Conservation (phyloP, 352 stramenopile species). For the Pythium utonaiense region DNA sequence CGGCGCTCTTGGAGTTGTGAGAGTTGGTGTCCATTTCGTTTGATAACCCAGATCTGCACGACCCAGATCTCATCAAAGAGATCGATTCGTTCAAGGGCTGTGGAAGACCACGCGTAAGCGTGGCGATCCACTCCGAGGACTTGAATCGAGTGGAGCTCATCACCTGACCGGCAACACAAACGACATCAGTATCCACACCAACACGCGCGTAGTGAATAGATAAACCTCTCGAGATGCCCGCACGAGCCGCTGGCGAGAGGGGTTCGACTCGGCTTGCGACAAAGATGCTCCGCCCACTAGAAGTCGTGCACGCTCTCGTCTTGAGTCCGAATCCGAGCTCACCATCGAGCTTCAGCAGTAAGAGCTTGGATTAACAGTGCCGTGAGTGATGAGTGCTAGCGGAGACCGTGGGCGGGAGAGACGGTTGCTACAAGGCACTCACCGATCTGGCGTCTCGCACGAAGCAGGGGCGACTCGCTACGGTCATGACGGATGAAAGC, state of each 20-base stretch:
- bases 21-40: background rate
- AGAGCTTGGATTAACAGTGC: background rate
- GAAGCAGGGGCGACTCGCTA: no score
- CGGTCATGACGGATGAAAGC: no score
- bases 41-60: constrained; percentile 17
- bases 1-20: constrained; percentile 3
- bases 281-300: background rate
- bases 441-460: background rate
- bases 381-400: no score
- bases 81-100: constrained; percentile 3
- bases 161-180: no score
- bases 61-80: constrained; percentile 5
- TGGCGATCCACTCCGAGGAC: constrained; percentile 3
- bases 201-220: no score
- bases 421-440: background rate
- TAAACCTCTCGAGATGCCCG: background rate
- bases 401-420: no score
- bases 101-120: constrained; percentile 4
- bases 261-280: background rate
- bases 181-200: no score
- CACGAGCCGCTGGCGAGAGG: constrained; percentile 3
- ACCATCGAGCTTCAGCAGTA: constrained; percentile 13
- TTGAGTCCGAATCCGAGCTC: constrained; percentile 4
- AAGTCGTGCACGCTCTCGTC: background rate
- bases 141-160: constrained; percentile 8